Percentiles rank a stretch among this genome's conserved stretches.
These are phyloP conservation scores for Rhizopogon sp. DNA, from an alignment of 768 basidiomycete species.

Conservation along the genomic window DNA sequence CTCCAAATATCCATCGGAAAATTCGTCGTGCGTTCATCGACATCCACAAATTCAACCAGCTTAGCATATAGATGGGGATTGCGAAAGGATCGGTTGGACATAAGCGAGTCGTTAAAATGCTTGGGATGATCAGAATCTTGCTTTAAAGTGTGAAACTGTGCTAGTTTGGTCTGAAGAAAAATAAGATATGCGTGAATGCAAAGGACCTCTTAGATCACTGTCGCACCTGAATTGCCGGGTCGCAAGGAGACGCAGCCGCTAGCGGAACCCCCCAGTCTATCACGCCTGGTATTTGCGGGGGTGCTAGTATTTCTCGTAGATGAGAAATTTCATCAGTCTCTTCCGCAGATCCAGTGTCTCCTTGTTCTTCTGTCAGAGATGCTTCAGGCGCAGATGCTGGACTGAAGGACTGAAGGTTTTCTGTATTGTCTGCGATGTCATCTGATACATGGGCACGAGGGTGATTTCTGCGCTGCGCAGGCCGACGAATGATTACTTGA, in stretches of 20 bases:
- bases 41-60: conserved; percentile 90
- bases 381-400: background rate
- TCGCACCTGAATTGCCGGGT: conserved; percentile 58
- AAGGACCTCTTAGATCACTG: background rate
- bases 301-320: conserved; percentile 53
- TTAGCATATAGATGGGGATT: conserved; percentile 97
- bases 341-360: background rate
- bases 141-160: conserved; percentile 74
- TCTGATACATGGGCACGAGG: conserved; percentile 47
- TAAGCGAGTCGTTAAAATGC: conserved; percentile 95
- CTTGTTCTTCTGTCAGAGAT: background rate
- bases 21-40: conserved; percentile 83
- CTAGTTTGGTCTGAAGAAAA: conserved; percentile 63
- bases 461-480: conserved; percentile 41
- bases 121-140: conserved; percentile 54
- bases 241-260: conserved; percentile 46
- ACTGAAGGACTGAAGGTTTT: background rate
- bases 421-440: conserved; percentile 28
- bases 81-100: conserved; percentile 88
- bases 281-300: conserved; percentile 58
- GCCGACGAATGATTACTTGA: conserved; percentile 56
- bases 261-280: conserved; percentile 78
- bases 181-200: background rate
- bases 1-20: conserved; percentile 76
- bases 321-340: conserved; percentile 44